Percentiles rank a stretch among this genome's conserved stretches.
phyloP scores from a whole-genome alignment of 2,329 filamentous ascomycete genomes.

The Phyllosticta citrichinensis region DNA sequence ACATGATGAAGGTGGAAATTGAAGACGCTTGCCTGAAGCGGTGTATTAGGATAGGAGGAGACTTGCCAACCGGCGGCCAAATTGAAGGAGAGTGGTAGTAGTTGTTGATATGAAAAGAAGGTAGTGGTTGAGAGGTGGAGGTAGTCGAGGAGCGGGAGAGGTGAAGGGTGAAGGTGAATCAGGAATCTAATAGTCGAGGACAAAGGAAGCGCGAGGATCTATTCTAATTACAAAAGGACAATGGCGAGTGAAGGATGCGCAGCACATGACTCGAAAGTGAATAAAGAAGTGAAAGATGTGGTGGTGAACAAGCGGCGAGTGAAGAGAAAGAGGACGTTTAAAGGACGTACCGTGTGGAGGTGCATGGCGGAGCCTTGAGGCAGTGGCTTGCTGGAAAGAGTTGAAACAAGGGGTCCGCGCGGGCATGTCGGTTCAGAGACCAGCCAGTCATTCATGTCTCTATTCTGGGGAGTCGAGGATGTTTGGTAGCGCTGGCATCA shows the following conservation, averaged over 20 bases:
- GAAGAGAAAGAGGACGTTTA: constrained; percentile 12
- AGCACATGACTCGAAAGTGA: constrained; percentile 26
- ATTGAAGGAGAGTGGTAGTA: background rate
- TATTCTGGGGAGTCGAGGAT: constrained; percentile 28
- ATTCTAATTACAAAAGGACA: constrained; percentile 13
- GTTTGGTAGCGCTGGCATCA: constrained; percentile 21
- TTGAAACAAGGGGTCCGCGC: constrained; percentile 27
- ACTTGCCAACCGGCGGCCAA: constrained; percentile 13
- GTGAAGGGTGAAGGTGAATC: background rate
- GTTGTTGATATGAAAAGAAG: background rate
- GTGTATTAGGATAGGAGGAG: constrained; percentile 24
- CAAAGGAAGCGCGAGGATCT: background rate
- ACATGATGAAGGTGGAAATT: constrained; percentile 28
- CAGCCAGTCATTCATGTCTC: constrained; percentile 33
- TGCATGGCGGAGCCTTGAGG: constrained; percentile 25
- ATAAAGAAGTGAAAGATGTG: constrained; percentile 21
- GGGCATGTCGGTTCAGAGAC: constrained; percentile 31
- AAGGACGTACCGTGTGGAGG: constrained; percentile 30
- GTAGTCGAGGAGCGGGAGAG: background rate
- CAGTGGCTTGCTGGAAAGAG: constrained; percentile 24
- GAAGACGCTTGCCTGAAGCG: constrained; percentile 20
- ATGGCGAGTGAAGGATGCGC: constrained; percentile 16
- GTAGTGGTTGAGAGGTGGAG: constrained; percentile 17
- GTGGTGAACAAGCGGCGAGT: constrained; percentile 12
- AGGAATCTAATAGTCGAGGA: background rate